A percentile compares a stretch with the other conserved stretches of the same genome.
phyloP scores from a whole-genome alignment of 2,329 filamentous ascomycete species.

The Colletotrichum scovillei region DNA sequence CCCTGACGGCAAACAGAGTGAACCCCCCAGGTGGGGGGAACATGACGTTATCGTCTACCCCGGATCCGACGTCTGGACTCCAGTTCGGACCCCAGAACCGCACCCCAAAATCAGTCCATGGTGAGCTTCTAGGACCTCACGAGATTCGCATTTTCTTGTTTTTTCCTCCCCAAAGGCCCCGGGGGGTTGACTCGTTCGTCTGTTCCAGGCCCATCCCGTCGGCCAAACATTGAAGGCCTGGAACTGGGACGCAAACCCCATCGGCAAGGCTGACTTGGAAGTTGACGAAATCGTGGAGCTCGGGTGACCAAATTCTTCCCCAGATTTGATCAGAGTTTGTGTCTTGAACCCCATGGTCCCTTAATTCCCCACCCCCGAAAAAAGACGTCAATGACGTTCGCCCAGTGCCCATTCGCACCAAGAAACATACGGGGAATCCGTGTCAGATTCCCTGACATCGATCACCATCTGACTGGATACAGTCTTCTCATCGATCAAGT shows the following conservation, averaged over 20 bases:
- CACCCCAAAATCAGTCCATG: slow-evolving; percentile 14
- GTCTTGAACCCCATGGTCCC: slow-evolving; percentile 21
- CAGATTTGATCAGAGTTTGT: slow-evolving; percentile 21
- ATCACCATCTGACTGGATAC: not conserved
- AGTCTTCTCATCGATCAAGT: not conserved
- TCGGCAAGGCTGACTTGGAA: slow-evolving; percentile 1
- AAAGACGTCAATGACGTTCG: slow-evolving; percentile 24
- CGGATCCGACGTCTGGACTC: slow-evolving; percentile 27
- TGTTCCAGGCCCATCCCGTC: not conserved
- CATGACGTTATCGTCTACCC: slow-evolving; percentile 31
- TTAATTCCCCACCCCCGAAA: slow-evolving; percentile 17
- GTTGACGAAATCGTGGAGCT: slow-evolving; percentile 30
- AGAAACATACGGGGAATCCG: not conserved
- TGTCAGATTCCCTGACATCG: not conserved
- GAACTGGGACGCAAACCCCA: not conserved
- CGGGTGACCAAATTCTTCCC: not conserved
- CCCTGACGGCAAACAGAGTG: not conserved
- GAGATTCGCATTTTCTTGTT: not conserved
- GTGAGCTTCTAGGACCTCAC: not conserved
- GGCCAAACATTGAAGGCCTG: not conserved
- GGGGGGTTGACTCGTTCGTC: slow-evolving; percentile 11
- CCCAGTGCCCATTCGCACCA: not conserved
- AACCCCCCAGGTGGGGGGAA: slow-evolving; percentile 13
- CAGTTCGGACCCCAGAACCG: slow-evolving; percentile 11
- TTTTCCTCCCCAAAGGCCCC: not conserved